Percentiles rank a stretch among this genome's conserved stretches.
Evolutionary conservation across 441 rosid genomes (phyloP).

Genomic region (Cnidoscolus chayamansa): DNA sequence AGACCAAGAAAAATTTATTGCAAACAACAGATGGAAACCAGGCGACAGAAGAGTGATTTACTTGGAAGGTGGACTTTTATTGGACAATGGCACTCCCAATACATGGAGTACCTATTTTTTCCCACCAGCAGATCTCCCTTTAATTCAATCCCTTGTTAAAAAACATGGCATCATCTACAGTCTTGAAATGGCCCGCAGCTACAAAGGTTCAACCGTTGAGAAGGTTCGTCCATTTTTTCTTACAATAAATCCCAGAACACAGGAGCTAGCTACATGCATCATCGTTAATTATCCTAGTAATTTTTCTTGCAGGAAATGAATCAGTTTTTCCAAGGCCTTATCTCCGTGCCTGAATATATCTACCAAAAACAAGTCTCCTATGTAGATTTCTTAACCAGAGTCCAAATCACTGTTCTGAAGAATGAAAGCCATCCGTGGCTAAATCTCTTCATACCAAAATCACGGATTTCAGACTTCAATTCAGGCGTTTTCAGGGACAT

Average conservation of each 20-base stretch:
- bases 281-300: neutral
- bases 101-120: constrained; percentile 63
- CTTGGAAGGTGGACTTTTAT: constrained; percentile 65
- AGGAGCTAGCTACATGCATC: neutral
- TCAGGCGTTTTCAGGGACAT: constrained; percentile 56
- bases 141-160: constrained; percentile 45
- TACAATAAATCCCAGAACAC: neutral
- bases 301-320: constrained; percentile 41
- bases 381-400: constrained; percentile 63
- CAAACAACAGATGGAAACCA: constrained; percentile 41
- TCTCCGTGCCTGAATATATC: constrained; percentile 34
- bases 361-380: constrained; percentile 50
- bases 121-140: constrained; percentile 44
- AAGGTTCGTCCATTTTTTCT: constrained; percentile 33
- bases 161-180: constrained; percentile 58
- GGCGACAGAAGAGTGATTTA: constrained; percentile 39
- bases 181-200: constrained; percentile 67
- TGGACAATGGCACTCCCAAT: constrained; percentile 57
- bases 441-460: constrained; percentile 72
- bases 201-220: constrained; percentile 29
- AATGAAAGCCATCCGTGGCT: constrained; percentile 78
- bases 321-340: constrained; percentile 33
- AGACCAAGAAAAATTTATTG: constrained; percentile 69
- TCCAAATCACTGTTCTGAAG: constrained; percentile 42
- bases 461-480: constrained; percentile 53